Evolutionary conservation across 2,329 filamentous ascomycete genomes (phyloP), one percentile per base, ranked within the genome.

Genomic region (Xylaria sp.): DNA sequence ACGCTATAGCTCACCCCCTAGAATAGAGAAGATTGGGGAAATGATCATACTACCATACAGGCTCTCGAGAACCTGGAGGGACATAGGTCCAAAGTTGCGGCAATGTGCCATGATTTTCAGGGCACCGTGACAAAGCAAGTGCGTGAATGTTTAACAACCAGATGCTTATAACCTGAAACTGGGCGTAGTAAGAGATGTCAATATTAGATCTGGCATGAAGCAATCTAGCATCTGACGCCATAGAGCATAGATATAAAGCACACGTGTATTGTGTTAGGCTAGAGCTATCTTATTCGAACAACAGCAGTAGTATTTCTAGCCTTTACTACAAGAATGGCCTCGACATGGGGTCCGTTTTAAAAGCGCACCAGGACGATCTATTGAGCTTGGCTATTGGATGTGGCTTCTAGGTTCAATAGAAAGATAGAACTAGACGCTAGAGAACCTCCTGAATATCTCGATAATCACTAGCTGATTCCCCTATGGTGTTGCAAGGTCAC

Each of bases 401-500:
- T 36, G 11, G 34, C 24, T 55, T 27, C 12, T 61, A 21, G 11
- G 11, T 45, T 58, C n/a, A 39, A 56, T 12, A 12, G 8, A 42
- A 45, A 48, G 47, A 42, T n/a, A n/a, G 11, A 24, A 17, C 4
- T 12, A 7, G 5, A 42, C 30, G 48, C 21, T 3, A 47, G 36
- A 19, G 11, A 24, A 14, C 11, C 32, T 6, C 12, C 34, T 8
- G 32, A 27, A 21, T 39, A 45, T 45, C 30, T 51, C 32, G 9
- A 34, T 12, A 42, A 21, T 17, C 19, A 48, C 1, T 7, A 50
- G 21, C 12, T 12, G 14, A 21, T 47, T 58, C 19, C 36, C 32
- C 39, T 17, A 30, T 9, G 8, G 36, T 36, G n/a, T 36, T n/a
- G 47, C 32, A 53, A 53, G 21, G 58, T 47, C 32, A 63, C 34